phyloP scores from a whole-genome alignment of 2,329 filamentous ascomycete genomes.

The Penicillium glabrum region DNA sequence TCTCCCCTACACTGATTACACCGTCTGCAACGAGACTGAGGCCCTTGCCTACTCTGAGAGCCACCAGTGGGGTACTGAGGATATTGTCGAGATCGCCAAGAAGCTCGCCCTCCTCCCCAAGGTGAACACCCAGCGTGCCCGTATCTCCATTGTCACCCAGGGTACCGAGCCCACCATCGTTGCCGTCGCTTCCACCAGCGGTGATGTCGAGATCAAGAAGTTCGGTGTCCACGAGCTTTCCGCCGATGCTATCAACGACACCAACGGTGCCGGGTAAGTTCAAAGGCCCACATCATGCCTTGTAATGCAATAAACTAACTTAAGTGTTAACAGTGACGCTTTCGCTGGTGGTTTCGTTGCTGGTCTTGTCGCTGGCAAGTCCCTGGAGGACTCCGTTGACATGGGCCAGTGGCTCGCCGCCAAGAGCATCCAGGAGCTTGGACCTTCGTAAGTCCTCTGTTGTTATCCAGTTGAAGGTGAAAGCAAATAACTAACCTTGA shows the following conservation, averaged over 20 bases:
- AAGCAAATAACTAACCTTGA: background rate
- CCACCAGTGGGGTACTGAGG: slow-evolving; percentile 71
- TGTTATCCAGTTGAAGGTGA: background rate
- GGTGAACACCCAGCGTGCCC: slow-evolving; percentile 80
- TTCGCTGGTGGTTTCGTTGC: slow-evolving; percentile 94
- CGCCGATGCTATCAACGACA: slow-evolving; percentile 82
- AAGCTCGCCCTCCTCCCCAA: slow-evolving; percentile 85
- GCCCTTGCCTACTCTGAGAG: slow-evolving; percentile 82
- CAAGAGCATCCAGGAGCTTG: slow-evolving; percentile 90
- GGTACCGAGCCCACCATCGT: slow-evolving; percentile 89
- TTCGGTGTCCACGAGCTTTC: slow-evolving; percentile 80
- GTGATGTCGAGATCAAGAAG: slow-evolving; percentile 65
- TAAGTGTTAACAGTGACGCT: slow-evolving; percentile 64
- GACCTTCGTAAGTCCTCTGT: slow-evolving; percentile 76
- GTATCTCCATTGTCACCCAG: slow-evolving; percentile 90
- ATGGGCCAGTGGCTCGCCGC: slow-evolving; percentile 96
- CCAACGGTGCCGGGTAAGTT: slow-evolving; percentile 78
- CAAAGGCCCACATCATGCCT: background rate
- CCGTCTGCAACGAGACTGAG: slow-evolving; percentile 97
- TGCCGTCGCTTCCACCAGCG: slow-evolving; percentile 68
- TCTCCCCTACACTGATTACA: slow-evolving; percentile 89
- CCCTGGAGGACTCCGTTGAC: slow-evolving; percentile 75
- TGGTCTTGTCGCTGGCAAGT: slow-evolving; percentile 81
- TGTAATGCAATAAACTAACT: slow-evolving; percentile 10
- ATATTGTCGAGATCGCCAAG: slow-evolving; percentile 82